phyloP scores from a whole-genome alignment of 306 rosid species.

The Prunus salicina region DNA sequence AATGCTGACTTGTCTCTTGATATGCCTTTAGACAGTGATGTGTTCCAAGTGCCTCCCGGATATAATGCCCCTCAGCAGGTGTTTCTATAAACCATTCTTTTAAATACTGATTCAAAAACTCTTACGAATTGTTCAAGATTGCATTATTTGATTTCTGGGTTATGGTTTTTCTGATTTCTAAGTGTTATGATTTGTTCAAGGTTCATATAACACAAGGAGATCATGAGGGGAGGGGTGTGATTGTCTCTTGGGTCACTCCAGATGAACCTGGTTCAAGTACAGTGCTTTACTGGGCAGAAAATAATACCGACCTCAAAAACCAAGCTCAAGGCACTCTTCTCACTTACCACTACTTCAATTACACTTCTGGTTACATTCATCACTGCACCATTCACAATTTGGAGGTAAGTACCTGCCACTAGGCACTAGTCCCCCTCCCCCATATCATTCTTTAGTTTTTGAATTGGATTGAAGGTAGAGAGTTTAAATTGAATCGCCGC shows the following conservation, averaged over 20 bases:
- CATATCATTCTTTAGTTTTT: not conserved
- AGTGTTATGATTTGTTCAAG: constrained; percentile 30
- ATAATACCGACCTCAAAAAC: constrained; percentile 26
- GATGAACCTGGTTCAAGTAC: constrained; percentile 59
- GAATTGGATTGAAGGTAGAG: not conserved
- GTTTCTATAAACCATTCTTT: not conserved
- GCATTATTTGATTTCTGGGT: not conserved
- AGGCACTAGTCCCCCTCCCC: not conserved
- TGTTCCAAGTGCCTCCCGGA: constrained; percentile 59
- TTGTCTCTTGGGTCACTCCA: constrained; percentile 77
- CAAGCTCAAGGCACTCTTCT: constrained; percentile 39
- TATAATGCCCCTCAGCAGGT: constrained; percentile 84
- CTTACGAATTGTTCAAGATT: not conserved
- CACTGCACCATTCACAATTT: constrained; percentile 55
- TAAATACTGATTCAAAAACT: not conserved
- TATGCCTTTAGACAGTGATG: constrained; percentile 60
- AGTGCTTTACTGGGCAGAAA: constrained; percentile 69
- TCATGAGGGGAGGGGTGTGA: constrained; percentile 61
- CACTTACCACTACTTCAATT: constrained; percentile 62
- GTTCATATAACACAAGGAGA: constrained; percentile 97
- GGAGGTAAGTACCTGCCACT: constrained; percentile 40
- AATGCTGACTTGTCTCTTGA: constrained; percentile 35
- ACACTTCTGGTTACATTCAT: constrained; percentile 83
- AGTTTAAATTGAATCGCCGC: not conserved
- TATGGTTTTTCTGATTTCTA: not conserved